Base-by-base conservation (phyloP, 192 early-diverging fungal species). In the Coemansia sp. region DNA sequence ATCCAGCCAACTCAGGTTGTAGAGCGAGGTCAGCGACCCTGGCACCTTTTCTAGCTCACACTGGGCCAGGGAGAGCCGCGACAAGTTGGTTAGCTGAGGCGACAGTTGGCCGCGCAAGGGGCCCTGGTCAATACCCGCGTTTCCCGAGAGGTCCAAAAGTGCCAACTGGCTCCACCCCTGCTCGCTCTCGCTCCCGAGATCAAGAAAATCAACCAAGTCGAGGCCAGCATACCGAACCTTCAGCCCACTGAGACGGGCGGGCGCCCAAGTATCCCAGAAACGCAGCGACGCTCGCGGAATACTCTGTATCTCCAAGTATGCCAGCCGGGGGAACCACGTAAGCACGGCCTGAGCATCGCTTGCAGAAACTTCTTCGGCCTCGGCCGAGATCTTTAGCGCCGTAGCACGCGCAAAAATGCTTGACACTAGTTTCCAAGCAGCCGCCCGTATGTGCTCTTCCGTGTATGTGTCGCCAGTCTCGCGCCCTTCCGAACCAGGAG, bases 301-400 rank as follows among this genome's bases (percentile, higher is more conserved):
- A 45, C 71, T 56, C 61, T 74, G 72, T 7, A 71, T 48, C 35
- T 83, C 80, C 34, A 83, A 59, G 37, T 68, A 77, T 42, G 77
- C 69, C 14, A 83, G 72, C 50, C 56, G 70, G 14, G 80, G 80
- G 37, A 83, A 83, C 80, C 80, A 83, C 20, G 80, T 72, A 68
- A 83, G 38, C 8, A 83, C 80, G 0, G 75, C 80, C 42, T 61
- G 64, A 2, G 67, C 73, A n/a, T 82, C 73, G 61, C 52, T 38
- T 58, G 72, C 70, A 6, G 66, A 37, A 1, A 76, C 79, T 41
- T 82, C 79, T 43, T 76, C 79, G 6, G 73, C 73, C 48, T 82
- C 79, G 26, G 73, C 79, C 13, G 79, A 73, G 7, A 82, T 59
- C 18, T 64, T 68, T 38, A 82, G 64, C 56, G 79, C 73, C 8